Conservation (phyloP, 345 rosid genomes). For the Fremontodendron californicum region DNA sequence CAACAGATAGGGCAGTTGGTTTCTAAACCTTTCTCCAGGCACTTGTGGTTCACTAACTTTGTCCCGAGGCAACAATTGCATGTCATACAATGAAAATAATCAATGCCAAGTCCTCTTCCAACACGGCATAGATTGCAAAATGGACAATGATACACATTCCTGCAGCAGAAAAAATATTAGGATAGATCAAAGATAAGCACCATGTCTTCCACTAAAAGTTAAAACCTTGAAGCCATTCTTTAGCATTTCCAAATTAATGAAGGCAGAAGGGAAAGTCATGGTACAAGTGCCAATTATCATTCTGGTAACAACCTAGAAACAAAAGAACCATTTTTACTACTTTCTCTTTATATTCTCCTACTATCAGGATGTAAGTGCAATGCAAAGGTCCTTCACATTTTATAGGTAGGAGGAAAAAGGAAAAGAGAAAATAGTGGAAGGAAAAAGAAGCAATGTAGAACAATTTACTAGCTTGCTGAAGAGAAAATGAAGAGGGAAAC, state of each 20-base stretch:
- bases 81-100: conserved; percentile 93
- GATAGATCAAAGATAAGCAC: background rate
- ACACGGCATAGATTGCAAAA: conserved; percentile 93
- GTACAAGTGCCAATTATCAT: background rate
- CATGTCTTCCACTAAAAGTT: background rate
- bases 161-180: conserved; percentile 23
- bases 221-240: background rate
- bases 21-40: conserved; percentile 84
- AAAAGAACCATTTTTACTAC: background rate
- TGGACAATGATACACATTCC: conserved; percentile 84
- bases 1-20: conserved; percentile 91
- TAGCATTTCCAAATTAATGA: background rate
- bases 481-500: background rate
- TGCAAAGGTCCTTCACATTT: background rate
- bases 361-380: background rate
- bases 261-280: background rate
- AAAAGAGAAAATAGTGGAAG: background rate
- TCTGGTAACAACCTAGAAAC: background rate
- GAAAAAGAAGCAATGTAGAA: background rate
- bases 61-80: conserved; percentile 86
- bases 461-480: background rate
- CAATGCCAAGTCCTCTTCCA: conserved; percentile 81
- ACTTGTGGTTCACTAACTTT: conserved; percentile 71
- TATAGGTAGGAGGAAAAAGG: background rate
- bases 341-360: background rate